phyloP scores from a whole-genome alignment of 73 alveolate genomes.

The Stentor coeruleus region DNA sequence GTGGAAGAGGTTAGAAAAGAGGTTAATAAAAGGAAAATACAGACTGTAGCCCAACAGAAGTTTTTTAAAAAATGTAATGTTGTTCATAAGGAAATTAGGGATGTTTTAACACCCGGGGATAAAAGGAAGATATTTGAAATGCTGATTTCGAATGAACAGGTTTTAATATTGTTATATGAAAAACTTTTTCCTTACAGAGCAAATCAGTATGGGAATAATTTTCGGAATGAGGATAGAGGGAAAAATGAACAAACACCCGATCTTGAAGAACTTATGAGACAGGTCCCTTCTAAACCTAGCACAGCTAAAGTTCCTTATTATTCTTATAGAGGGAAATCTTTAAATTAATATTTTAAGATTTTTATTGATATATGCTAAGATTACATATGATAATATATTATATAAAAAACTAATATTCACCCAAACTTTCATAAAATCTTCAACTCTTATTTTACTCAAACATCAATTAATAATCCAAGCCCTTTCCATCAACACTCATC shows the following conservation, averaged over 20 bases:
- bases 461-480: too few relatives aligned
- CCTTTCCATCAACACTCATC: too few relatives aligned
- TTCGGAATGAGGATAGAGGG: background rate
- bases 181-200: constrained; percentile 50
- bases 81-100: constrained; percentile 14
- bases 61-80: background rate
- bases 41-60: background rate
- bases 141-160: constrained; percentile 47
- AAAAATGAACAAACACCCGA: background rate
- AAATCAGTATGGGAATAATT: background rate
- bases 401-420: too few relatives aligned
- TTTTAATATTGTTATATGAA: constrained; percentile 48
- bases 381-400: too few relatives aligned
- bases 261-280: background rate
- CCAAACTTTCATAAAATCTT: too few relatives aligned
- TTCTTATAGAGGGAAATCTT: too few relatives aligned
- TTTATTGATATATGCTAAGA: too few relatives aligned
- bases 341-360: too few relatives aligned
- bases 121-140: constrained; percentile 48
- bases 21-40: constrained; percentile 44
- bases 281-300: too few relatives aligned
- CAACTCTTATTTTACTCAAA: too few relatives aligned
- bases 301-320: too few relatives aligned
- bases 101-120: constrained; percentile 36
- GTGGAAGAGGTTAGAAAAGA: constrained; percentile 84